Conservation (phyloP, 805 yeast species). For the Suhomyces sp. region DNA sequence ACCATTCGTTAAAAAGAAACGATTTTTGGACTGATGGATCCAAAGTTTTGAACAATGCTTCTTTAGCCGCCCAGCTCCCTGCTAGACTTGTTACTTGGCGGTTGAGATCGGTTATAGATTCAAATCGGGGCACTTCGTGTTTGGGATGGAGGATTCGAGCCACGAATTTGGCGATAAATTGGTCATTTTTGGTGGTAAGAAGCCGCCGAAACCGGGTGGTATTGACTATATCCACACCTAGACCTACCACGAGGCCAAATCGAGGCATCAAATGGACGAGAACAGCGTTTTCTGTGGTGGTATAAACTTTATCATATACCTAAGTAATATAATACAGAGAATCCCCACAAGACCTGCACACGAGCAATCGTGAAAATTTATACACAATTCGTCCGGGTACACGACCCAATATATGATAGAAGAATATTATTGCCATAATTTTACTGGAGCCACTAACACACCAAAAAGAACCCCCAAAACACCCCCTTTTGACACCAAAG, state of each 20-base stretch:
- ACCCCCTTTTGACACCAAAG: too few species aligned
- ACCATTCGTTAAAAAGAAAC: conserved; percentile 64
- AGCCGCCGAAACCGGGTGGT: conserved; percentile 47
- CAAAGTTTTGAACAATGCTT: conserved; percentile 67
- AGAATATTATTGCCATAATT: too few species aligned
- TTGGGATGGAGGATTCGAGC: conserved; percentile 51
- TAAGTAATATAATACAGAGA: too few species aligned
- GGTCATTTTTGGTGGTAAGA: conserved; percentile 31
- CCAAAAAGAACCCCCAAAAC: too few species aligned
- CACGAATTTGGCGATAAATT: conserved; percentile 38
- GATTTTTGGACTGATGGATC: conserved; percentile 45
- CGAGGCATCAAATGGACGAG: neutral
- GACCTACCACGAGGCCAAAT: conserved; percentile 26
- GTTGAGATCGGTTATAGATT: conserved; percentile 16
- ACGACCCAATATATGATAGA: too few species aligned
- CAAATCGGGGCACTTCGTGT: conserved; percentile 33
- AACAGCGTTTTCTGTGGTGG: neutral
- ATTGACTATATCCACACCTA: conserved; percentile 59
- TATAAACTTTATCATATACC: too few species aligned
- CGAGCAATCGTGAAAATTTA: too few species aligned
- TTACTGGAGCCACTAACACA: too few species aligned
- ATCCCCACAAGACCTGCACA: too few species aligned
- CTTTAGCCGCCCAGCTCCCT: conserved; percentile 71
- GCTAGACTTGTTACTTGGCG: conserved; percentile 43
- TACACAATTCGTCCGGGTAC: too few species aligned